Conservation (phyloP, 2,329 filamentous ascomycete species). For the Westerdykella ornata region DNA sequence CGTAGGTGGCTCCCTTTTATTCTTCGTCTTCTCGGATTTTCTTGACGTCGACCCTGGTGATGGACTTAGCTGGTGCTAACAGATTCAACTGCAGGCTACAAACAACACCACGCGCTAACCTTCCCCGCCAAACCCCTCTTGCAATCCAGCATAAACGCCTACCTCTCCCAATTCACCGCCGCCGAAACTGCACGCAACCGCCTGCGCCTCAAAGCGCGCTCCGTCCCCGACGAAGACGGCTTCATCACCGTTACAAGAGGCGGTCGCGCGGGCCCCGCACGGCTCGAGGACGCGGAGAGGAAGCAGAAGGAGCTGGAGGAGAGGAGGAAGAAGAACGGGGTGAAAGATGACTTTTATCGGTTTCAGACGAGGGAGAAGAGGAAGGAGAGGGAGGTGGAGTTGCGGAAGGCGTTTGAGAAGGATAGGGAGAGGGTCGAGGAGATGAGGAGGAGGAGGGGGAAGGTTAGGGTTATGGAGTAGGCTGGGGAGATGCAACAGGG, state of each 20-base stretch:
- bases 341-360: slow-evolving; percentile 64
- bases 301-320: slow-evolving; percentile 51
- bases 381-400: slow-evolving; percentile 64
- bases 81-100: slow-evolving; percentile 43
- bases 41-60: neutral
- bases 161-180: slow-evolving; percentile 71
- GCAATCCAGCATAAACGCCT: slow-evolving; percentile 72
- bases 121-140: slow-evolving; percentile 63
- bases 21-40: neutral
- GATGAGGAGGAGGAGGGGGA: slow-evolving; percentile 58
- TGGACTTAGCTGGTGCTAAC: too few relatives aligned
- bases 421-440: slow-evolving; percentile 65
- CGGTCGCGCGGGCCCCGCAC: slow-evolving; percentile 64
- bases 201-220: slow-evolving; percentile 57
- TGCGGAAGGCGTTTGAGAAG: slow-evolving; percentile 68
- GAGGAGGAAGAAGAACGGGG: slow-evolving; percentile 53
- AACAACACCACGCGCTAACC: slow-evolving; percentile 60
- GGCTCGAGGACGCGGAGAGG: slow-evolving; percentile 57
- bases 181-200: slow-evolving; percentile 59
- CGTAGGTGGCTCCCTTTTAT: slow-evolving; percentile 37
- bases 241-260: slow-evolving; percentile 88
- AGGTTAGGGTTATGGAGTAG: slow-evolving; percentile 8
- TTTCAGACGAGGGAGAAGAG: slow-evolving; percentile 76
- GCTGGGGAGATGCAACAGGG: neutral
- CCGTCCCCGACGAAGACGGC: slow-evolving; percentile 86